Conservation (phyloP, 2,329 filamentous ascomycete species). For the Nectriaceae sp. region DNA sequence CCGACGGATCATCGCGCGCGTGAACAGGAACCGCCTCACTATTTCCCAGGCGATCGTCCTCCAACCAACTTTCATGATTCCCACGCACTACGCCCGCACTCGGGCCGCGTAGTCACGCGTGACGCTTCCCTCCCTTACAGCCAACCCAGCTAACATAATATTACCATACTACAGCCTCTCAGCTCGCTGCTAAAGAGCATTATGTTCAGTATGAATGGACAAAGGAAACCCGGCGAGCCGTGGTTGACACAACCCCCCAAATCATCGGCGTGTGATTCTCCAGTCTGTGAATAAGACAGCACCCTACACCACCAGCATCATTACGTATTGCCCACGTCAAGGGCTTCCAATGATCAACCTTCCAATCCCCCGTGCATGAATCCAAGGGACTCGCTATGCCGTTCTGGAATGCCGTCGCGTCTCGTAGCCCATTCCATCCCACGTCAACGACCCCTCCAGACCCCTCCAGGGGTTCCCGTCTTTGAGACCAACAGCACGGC, state of each 20-base stretch:
- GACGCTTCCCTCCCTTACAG: neutral
- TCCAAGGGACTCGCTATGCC: constrained; percentile 23
- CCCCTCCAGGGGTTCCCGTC: constrained; percentile 17
- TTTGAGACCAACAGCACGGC: constrained; percentile 19
- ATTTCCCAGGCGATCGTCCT: neutral
- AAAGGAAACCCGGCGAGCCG: neutral
- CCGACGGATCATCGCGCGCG: neutral
- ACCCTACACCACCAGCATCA: constrained; percentile 17
- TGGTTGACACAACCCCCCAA: neutral
- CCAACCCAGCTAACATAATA: neutral
- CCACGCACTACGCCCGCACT: neutral
- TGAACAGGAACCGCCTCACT: neutral
- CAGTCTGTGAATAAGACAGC: neutral
- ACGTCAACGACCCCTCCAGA: constrained; percentile 20
- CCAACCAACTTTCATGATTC: neutral
- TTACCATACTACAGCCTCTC: neutral
- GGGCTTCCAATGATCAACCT: constrained; percentile 23
- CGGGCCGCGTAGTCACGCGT: neutral
- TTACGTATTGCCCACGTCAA: constrained; percentile 26
- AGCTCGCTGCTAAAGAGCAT: neutral
- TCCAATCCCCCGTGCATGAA: constrained; percentile 24
- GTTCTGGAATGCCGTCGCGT: constrained; percentile 28
- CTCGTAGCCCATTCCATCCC: constrained; percentile 29
- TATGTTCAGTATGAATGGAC: neutral
- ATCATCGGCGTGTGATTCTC: neutral